Conservation (phyloP, 1,284 basidiomycete species). For the Leccinum fuscescens region DNA sequence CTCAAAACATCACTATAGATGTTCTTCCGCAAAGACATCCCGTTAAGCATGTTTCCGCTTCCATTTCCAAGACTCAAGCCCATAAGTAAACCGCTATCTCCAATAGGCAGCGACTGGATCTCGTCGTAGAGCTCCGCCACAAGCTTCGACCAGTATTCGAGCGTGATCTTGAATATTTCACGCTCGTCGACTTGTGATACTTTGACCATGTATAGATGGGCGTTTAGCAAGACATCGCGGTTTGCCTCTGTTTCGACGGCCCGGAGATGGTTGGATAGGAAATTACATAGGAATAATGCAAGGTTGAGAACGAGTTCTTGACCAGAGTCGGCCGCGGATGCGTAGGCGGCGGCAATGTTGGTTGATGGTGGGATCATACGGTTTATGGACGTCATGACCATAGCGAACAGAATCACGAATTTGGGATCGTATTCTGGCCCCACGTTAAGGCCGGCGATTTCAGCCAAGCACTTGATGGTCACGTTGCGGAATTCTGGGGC, state of each 20-base stretch:
- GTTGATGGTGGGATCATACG: slow-evolving; percentile 97
- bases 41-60: slow-evolving; percentile 66
- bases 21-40: slow-evolving; percentile 85
- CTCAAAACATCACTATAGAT: slow-evolving; percentile 94
- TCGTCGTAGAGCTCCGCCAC: slow-evolving; percentile 99
- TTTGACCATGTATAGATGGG: slow-evolving; percentile 98
- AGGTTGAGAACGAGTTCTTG: slow-evolving; percentile 98
- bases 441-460: slow-evolving; percentile 92
- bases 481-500: slow-evolving; percentile 97
- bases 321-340: slow-evolving; percentile 86
- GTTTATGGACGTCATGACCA: slow-evolving; percentile 97
- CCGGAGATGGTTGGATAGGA: slow-evolving; percentile 88
- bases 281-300: slow-evolving; percentile 95
- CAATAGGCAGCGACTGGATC: slow-evolving; percentile 88
- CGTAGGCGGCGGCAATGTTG: slow-evolving; percentile 92
- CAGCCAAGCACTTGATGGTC: slow-evolving; percentile 96
- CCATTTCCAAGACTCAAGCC: slow-evolving; percentile 80
- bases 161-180: slow-evolving; percentile 98
- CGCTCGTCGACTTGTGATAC: slow-evolving; percentile 98
- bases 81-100: slow-evolving; percentile 92
- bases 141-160: slow-evolving; percentile 99
- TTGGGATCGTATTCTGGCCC: slow-evolving; percentile 99
- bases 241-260: slow-evolving; percentile 91
- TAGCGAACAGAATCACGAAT: slow-evolving; percentile 96
- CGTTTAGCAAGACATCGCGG: slow-evolving; percentile 92